phyloP scores from a whole-genome alignment of 495 filamentous ascomycete genomes.

The Aspergillus sclerotiicarbonarius region DNA sequence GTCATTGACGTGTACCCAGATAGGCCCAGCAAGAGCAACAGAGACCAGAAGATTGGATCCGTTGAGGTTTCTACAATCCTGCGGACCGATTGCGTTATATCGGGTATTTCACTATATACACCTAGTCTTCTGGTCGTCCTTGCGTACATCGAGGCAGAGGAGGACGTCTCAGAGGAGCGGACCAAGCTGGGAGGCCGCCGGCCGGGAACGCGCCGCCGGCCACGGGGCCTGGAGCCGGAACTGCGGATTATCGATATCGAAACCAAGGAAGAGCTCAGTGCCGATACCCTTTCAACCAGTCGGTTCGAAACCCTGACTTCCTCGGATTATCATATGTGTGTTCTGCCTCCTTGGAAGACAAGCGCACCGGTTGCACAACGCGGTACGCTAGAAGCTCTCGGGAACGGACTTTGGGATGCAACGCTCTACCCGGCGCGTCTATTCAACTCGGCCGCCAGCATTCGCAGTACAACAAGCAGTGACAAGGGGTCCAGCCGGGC shows the following conservation, averaged over 20 bases:
- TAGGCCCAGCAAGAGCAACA: slow-evolving; percentile 65
- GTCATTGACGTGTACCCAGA: slow-evolving; percentile 86
- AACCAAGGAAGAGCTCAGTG: slow-evolving; percentile 74
- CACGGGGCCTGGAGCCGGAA: slow-evolving; percentile 79
- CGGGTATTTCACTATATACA: slow-evolving; percentile 94
- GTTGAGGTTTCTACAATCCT: slow-evolving; percentile 92
- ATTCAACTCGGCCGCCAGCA: slow-evolving; percentile 83
- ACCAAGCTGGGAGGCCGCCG: slow-evolving; percentile 28
- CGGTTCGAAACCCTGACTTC: slow-evolving; percentile 84
- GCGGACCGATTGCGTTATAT: slow-evolving; percentile 93
- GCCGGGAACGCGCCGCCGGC: slow-evolving; percentile 58
- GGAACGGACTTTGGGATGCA: slow-evolving; percentile 70
- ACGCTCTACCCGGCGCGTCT: slow-evolving; percentile 79
- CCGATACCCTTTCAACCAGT: slow-evolving; percentile 77
- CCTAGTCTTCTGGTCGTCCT: slow-evolving; percentile 85
- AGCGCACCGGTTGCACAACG: slow-evolving; percentile 58
- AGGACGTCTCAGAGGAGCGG: slow-evolving; percentile 40
- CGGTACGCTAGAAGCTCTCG: slow-evolving; percentile 65
- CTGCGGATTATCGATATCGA: slow-evolving; percentile 84
- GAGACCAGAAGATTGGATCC: slow-evolving; percentile 69
- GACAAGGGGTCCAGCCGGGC: slow-evolving; percentile 49
- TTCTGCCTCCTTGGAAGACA: slow-evolving; percentile 71
- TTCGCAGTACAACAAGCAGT: slow-evolving; percentile 68
- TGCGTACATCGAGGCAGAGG: slow-evolving; percentile 78
- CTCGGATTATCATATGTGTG: slow-evolving; percentile 85